Evolutionary conservation across 2,329 filamentous ascomycete genomes (phyloP).

Genomic region (Curvularia eragrostidis): DNA sequence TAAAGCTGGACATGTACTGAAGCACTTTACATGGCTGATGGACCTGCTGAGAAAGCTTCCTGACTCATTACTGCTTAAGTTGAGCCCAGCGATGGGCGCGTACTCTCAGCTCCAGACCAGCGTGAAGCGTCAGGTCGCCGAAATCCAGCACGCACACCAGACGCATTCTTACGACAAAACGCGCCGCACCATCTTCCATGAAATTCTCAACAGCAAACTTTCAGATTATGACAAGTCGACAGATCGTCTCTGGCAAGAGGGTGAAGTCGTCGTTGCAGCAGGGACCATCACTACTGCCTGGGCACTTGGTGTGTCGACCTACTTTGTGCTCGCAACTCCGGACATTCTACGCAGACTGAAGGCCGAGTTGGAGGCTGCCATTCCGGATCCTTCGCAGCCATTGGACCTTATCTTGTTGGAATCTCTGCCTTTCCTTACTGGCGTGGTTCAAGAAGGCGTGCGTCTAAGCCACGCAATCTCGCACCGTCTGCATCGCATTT

Average conservation of each 20-base stretch:
- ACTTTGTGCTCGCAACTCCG: not conserved
- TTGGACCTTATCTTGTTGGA: not conserved
- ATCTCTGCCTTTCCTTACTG: not conserved
- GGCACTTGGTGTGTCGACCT: not conserved
- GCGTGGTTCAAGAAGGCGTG: not conserved
- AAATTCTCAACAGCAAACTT: not conserved
- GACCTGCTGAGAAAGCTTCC: conserved; percentile 4
- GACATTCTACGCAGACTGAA: not conserved
- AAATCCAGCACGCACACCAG: conserved; percentile 8
- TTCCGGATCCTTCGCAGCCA: not conserved
- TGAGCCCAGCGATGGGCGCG: conserved; percentile 8
- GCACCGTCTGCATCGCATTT: not conserved
- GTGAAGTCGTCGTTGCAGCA: conserved; percentile 2
- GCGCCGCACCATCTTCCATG: conserved; percentile 3
- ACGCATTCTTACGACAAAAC: conserved; percentile 7
- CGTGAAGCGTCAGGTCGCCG: conserved; percentile 6
- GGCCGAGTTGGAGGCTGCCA: not conserved
- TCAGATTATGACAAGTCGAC: not conserved
- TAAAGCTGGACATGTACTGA: conserved; percentile 1
- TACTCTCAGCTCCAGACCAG: conserved; percentile 8
- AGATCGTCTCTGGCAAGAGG: conserved; percentile 7
- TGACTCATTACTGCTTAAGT: not conserved
- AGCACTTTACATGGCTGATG: conserved; percentile 7
- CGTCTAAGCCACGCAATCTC: conserved; percentile 1
- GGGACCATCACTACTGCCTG: conserved; percentile 7